Evolutionary conservation across 2,329 filamentous ascomycete species (phyloP), one percentile per base, ranked within the genome.

Genomic region (Ceratocystis huliohia): DNA sequence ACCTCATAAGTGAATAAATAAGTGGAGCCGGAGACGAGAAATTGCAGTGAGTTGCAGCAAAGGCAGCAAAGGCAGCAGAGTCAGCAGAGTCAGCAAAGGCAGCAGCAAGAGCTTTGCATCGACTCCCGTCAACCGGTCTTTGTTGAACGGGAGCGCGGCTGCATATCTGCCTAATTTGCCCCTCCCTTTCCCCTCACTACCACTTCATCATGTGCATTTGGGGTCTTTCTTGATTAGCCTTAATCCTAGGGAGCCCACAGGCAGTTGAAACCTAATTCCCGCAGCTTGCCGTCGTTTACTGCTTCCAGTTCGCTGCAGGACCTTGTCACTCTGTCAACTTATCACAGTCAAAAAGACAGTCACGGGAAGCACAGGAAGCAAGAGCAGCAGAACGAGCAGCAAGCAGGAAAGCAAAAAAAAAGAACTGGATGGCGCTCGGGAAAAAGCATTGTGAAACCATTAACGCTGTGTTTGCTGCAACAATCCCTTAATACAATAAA

Each of bases 401-500:
- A n/a, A n/a, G 46, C 13, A n/a, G n/a, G 7, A 59, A 37, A 37
- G 56, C 17, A 28, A 4, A 33, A 57, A n/a, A 30, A 28, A 6
- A n/a, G 17, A n/a, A n/a, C 7, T n/a, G 3, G 22, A 22, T 53
- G 48, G 48, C 20, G 48, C 48, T 15, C 48, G 48, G 48, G 48
- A 22, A 15, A 28, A 53, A 53, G 48, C 48, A 53, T 22, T 59
- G 56, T 59, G 56, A 59, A 59, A 59, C 56, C 56, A 59, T 37
- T 59, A 30, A 59, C 56, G 56, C 56, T 25, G 56, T 59, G 56
- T 30, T 59, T 59, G 2, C 56, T 59, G 25, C 56, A 37, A n/a
- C 56, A 59, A 30, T 59, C 56, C 56, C 56, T 59, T 59, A 59
- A 59, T 59, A 59, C 28, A 33, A 59, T 59, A 33, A 59, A 59